Evolutionary conservation across 2,329 filamentous ascomycete genomes (phyloP).

Genomic region (Xylariomycetidae sp.): DNA sequence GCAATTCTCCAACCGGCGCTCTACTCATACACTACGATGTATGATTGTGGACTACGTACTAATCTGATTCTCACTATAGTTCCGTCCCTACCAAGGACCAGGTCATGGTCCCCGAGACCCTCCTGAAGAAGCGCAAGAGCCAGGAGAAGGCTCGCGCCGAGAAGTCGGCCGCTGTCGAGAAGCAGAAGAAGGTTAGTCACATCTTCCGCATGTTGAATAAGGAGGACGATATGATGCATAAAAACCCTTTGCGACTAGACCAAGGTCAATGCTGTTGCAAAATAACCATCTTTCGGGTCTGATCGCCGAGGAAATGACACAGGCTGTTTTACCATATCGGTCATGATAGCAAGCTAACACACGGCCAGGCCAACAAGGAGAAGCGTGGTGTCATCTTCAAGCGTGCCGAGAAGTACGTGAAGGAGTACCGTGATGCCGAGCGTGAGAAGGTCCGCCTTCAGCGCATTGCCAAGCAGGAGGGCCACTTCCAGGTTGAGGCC

Average conservation of each 20-base stretch:
- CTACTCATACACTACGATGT: constrained; percentile 52
- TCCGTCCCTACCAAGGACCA: constrained; percentile 91
- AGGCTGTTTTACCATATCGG: too few species aligned
- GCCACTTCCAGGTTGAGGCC: constrained; percentile 89
- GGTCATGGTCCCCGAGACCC: constrained; percentile 96
- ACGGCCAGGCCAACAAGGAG: constrained; percentile 84
- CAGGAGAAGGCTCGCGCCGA: constrained; percentile 98
- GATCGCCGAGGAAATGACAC: constrained; percentile 47
- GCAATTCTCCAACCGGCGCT: constrained; percentile 91
- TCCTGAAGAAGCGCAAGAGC: constrained; percentile 99
- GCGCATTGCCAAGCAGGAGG: constrained; percentile 85
- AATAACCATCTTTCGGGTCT: constrained; percentile 99
- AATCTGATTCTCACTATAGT: constrained; percentile 66
- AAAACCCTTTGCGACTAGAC: constrained; percentile 90
- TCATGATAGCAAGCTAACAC: constrained; percentile 32
- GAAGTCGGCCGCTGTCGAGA: constrained; percentile 70
- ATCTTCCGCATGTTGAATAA: constrained; percentile 14
- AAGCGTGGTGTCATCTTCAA: constrained; percentile 99
- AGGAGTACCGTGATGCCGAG: constrained; percentile 98
- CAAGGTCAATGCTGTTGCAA: constrained; percentile 93
- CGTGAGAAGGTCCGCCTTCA: constrained; percentile 95
- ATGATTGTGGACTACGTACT: constrained; percentile 68
- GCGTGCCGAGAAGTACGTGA: constrained; percentile 98
- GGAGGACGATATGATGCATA: constrained; percentile 73
- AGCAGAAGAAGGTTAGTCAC: constrained; percentile 85